These are phyloP conservation scores for Caryopteris hybrid DNA, from an alignment of 305 asterid species.

Conservation along the genomic window DNA sequence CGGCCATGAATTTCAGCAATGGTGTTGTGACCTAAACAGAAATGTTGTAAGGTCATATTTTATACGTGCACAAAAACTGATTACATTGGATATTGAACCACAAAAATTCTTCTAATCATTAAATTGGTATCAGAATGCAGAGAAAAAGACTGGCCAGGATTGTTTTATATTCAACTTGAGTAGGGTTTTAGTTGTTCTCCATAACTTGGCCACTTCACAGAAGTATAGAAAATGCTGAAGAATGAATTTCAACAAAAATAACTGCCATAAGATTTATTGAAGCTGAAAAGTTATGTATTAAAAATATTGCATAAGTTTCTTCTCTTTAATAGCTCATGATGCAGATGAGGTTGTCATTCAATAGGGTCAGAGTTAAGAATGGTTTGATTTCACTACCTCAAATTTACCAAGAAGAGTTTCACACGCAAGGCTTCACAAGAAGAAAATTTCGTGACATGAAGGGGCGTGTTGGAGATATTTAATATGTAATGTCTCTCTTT, in stretches of 20 bases:
- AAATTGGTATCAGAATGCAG: neutral
- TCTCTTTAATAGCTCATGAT: neutral
- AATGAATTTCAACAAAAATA: neutral
- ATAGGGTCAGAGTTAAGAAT: neutral
- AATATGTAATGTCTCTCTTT: neutral
- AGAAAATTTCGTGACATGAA: neutral
- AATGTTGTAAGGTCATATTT: conserved; percentile 21
- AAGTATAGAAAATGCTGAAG: neutral
- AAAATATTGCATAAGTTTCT: neutral
- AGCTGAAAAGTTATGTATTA: neutral
- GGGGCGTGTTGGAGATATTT: neutral
- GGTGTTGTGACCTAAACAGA: conserved; percentile 87
- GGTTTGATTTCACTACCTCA: neutral
- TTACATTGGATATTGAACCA: neutral
- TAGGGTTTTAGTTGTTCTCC: neutral
- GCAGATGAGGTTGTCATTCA: neutral
- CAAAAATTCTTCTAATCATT: neutral
- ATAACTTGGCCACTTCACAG: neutral
- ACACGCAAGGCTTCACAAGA: neutral
- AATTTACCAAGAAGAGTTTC: neutral
- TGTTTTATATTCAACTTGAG: conserved; percentile 2
- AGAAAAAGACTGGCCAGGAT: neutral
- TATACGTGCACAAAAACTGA: neutral
- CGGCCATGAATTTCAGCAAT: conserved; percentile 86
- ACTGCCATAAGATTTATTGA: neutral